Percentiles rank a stretch among this genome's conserved stretches.
Evolutionary conservation across 2,329 filamentous ascomycete genomes (phyloP).

Genomic region (Epichloe hybrida): DNA sequence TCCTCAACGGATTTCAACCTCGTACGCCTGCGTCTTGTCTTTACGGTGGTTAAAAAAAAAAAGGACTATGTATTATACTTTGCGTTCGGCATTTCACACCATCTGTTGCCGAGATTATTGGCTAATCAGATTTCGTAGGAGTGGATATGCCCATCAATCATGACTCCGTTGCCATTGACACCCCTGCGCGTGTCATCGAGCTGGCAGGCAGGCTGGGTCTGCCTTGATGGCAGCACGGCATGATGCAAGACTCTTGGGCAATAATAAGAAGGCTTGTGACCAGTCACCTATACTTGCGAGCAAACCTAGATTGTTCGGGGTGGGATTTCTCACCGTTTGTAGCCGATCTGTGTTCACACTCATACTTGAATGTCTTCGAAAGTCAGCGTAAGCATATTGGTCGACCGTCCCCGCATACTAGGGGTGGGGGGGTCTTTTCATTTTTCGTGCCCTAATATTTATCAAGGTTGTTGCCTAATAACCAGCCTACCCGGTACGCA

Average conservation of each 20-base stretch:
- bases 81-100: neutral
- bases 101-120: slow-evolving; percentile 1
- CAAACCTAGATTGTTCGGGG: no score
- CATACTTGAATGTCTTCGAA: no score
- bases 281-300: no score
- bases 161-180: neutral
- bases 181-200: neutral
- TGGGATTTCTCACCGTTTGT: no score
- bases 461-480: neutral
- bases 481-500: neutral
- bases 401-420: neutral
- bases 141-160: neutral
- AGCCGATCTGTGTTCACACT: no score
- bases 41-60: neutral
- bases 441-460: neutral
- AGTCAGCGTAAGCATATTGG: neutral
- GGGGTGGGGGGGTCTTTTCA: neutral
- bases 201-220: neutral
- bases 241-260: neutral
- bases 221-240: neutral
- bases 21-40: no score
- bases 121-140: neutral
- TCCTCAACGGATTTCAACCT: no score
- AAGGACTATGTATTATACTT: neutral
- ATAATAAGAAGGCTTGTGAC: neutral